phyloP scores from a whole-genome alignment of 345 rosid genomes.

The Hibiscus mutabilis region DNA sequence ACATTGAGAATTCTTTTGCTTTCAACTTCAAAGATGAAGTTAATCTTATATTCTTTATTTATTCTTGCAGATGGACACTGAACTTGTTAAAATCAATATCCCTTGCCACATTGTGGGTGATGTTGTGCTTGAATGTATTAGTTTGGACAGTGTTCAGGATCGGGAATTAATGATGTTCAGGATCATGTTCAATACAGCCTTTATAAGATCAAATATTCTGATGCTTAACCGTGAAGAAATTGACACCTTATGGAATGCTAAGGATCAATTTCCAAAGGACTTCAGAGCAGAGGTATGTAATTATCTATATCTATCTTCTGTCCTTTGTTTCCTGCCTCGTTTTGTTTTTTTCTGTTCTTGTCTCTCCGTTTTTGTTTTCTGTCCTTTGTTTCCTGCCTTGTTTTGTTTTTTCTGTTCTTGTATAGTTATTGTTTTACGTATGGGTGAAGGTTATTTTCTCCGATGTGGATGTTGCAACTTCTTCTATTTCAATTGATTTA shows the following conservation, averaged over 20 bases:
- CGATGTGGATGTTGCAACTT: constrained; percentile 49
- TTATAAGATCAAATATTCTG: constrained; percentile 56
- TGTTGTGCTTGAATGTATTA: constrained; percentile 71
- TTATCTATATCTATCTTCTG: constrained; percentile 3
- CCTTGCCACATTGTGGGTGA: constrained; percentile 70
- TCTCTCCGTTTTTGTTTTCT: no score
- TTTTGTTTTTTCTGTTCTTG: constrained; percentile 5
- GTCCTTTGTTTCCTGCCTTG: constrained; percentile 2
- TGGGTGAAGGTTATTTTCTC: constrained; percentile 63
- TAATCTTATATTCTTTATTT: constrained; percentile 19
- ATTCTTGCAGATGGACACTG: constrained; percentile 62
- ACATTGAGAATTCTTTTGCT: neutral
- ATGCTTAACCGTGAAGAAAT: constrained; percentile 59
- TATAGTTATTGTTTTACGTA: constrained; percentile 16
- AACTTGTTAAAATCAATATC: constrained; percentile 57
- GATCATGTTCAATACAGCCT: constrained; percentile 72
- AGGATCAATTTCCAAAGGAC: constrained; percentile 57
- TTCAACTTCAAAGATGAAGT: neutral
- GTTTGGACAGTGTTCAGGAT: constrained; percentile 46
- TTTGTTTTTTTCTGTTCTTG: no score
- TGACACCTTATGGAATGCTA: constrained; percentile 57
- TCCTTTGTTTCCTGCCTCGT: no score
- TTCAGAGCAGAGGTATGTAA: constrained; percentile 61
- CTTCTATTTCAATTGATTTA: constrained; percentile 38
- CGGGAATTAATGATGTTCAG: constrained; percentile 67